Evolutionary conservation across 2,329 filamentous ascomycete genomes (phyloP), one percentile per base, ranked within the genome.

Genomic region (Laburnicola sp.): DNA sequence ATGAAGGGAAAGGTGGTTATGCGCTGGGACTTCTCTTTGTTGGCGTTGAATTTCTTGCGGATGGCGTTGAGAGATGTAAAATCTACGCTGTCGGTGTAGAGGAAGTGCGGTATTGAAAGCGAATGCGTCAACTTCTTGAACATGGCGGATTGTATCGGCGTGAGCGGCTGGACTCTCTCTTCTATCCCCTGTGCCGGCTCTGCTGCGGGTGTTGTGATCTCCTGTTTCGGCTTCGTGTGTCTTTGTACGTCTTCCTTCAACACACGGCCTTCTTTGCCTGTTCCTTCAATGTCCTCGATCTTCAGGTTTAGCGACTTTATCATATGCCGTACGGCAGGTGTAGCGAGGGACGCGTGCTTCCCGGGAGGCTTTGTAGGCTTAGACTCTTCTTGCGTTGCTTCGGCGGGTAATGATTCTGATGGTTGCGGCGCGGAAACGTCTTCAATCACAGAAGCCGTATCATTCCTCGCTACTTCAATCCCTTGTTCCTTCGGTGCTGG

Each of bases 111-210:
- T 63, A 97, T 97, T 44, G 76, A 84, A 57, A 99, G 82, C 2
- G 93, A 97, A 51, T 86, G 86, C 10, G 93, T 97, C 94, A 99
- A 99, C 53, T 86, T 83, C 77, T 95, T 97, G 85, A 96, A 97
- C 94, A 99, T 99, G 69, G 91, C 88, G 32, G 83, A 81, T 75
- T 97, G 93, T 10, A 89, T 88, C 32, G 86, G 86, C 9, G 89
- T 89, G 54, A 99, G 78, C 50, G 83, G 78, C 28, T 87, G 80
- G 2, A 79, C 74, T 6, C 85, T 88, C 73, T 97, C 94, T 47
- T 79, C 76, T 10, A 72, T 60, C 30, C 74, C 66, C 37, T 58
- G 50, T 28, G 56, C 49, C 6, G 70, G 57, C 6, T 74, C 63
- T 22, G 71, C 61, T 54, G 70, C 42, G 70, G 69, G 48, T 42